phyloP scores from a whole-genome alignment of 2,329 filamentous ascomycete species.

The Aspergillus spinulosporus region DNA sequence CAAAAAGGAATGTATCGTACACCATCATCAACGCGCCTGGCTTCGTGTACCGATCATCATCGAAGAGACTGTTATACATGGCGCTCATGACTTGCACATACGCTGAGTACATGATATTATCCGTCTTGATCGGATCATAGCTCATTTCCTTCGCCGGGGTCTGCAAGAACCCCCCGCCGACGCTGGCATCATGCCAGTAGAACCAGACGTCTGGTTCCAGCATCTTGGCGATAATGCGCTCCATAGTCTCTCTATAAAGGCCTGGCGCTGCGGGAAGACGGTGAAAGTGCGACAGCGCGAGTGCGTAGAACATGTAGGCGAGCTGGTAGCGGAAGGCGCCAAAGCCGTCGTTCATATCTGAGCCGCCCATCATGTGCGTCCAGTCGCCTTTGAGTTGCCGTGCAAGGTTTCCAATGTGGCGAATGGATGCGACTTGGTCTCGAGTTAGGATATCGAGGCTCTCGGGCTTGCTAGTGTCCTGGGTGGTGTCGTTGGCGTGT shows the following conservation, averaged over 20 bases:
- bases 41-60: conserved; percentile 7
- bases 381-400: conserved; percentile 10
- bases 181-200: conserved; percentile 11
- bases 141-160: not conserved
- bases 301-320: conserved; percentile 2
- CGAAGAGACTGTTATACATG: conserved; percentile 7
- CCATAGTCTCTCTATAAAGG: not conserved
- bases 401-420: conserved; percentile 8
- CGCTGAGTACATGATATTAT: conserved; percentile 12
- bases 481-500: not conserved
- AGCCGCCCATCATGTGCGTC: conserved; percentile 10
- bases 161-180: not conserved
- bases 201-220: conserved; percentile 7
- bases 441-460: not conserved
- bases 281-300: conserved; percentile 5
- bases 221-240: conserved; percentile 8
- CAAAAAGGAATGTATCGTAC: conserved; percentile 1
- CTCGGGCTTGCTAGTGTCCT: not conserved
- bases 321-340: conserved; percentile 7
- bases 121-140: conserved; percentile 5
- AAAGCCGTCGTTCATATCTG: conserved; percentile 9
- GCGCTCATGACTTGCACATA: conserved; percentile 4
- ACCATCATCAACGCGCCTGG: conserved; percentile 4
- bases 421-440: not conserved
- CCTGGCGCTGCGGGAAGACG: conserved; percentile 4